phyloP scores from a whole-genome alignment of 345 rosid species.

The Gossypium raimondii region DNA sequence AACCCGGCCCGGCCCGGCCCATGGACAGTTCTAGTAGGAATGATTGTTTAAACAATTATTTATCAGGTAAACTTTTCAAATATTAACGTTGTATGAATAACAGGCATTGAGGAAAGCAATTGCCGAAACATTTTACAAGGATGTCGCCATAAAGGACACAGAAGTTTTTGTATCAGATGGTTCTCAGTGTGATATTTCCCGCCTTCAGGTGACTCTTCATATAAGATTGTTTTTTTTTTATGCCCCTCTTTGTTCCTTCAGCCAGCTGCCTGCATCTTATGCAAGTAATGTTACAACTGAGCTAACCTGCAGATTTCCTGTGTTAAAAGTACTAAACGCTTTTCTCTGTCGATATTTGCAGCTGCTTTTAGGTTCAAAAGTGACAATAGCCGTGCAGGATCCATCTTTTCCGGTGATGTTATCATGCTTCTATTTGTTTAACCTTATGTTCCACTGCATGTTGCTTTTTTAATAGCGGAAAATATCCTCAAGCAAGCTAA shows the following conservation, averaged over 20 bases:
- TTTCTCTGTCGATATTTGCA: conserved; percentile 25
- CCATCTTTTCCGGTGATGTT: conserved; percentile 56
- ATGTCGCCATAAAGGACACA: conserved; percentile 33
- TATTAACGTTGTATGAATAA: neutral
- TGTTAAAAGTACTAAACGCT: neutral
- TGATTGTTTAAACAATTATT: neutral
- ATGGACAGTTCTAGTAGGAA: neutral
- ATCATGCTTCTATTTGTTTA: conserved; percentile 11
- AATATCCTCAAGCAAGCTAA: neutral
- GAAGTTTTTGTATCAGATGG: conserved; percentile 71
- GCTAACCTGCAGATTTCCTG: conserved; percentile 1
- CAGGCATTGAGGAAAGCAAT: conserved; percentile 50
- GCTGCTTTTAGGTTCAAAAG: conserved; percentile 51
- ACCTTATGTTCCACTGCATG: neutral
- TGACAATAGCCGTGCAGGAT: conserved; percentile 56
- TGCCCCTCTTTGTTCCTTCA: neutral
- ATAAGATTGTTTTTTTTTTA: neutral
- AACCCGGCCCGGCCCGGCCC: too few relatives aligned
- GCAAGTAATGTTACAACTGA: neutral
- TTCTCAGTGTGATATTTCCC: conserved; percentile 59
- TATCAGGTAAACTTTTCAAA: neutral
- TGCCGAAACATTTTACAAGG: conserved; percentile 48
- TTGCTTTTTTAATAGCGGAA: neutral
- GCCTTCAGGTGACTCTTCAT: conserved; percentile 42
- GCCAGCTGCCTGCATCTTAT: neutral